These are phyloP conservation scores for Fusarium sp. DNA, from an alignment of 2,329 filamentous ascomycete genomes.

Conservation along the genomic window DNA sequence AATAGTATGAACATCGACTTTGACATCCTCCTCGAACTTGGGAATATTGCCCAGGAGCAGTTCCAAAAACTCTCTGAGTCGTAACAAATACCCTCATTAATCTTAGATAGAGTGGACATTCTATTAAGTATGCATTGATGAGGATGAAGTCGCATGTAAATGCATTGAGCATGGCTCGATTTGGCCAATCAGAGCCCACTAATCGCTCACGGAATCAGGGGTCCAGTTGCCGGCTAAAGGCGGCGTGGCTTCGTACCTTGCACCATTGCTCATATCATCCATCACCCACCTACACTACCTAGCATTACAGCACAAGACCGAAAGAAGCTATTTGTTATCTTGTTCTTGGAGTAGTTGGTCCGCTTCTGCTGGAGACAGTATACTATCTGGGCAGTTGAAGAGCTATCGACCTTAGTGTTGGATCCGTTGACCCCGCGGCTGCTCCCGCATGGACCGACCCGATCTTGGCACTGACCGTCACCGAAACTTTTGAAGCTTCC, in stretches of 20 bases:
- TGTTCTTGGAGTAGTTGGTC: neutral
- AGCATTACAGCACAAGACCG: neutral
- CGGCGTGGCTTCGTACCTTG: constrained; percentile 19
- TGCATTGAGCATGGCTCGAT: constrained; percentile 2
- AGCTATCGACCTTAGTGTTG: neutral
- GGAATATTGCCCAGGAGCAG: no score
- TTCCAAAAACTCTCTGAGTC: no score
- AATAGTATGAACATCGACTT: no score
- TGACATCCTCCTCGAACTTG: no score
- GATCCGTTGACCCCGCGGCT: constrained; percentile 33
- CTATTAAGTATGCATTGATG: neutral
- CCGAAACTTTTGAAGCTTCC: constrained; percentile 34
- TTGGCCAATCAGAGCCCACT: constrained; percentile 6
- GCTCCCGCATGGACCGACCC: constrained; percentile 43
- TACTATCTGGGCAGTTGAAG: neutral
- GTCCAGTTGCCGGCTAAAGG: constrained; percentile 18
- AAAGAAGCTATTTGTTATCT: constrained; percentile 3
- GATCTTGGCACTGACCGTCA: constrained; percentile 38
- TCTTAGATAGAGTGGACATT: neutral
- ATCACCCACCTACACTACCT: neutral
- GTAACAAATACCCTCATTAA: neutral
- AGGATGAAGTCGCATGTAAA: constrained; percentile 9
- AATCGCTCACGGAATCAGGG: constrained; percentile 17
- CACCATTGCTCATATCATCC: constrained; percentile 23
- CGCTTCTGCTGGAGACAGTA: constrained; percentile 3